Evolutionary conservation across 2,329 filamentous ascomycete genomes (phyloP).

Genomic region (Eutypella sp.): DNA sequence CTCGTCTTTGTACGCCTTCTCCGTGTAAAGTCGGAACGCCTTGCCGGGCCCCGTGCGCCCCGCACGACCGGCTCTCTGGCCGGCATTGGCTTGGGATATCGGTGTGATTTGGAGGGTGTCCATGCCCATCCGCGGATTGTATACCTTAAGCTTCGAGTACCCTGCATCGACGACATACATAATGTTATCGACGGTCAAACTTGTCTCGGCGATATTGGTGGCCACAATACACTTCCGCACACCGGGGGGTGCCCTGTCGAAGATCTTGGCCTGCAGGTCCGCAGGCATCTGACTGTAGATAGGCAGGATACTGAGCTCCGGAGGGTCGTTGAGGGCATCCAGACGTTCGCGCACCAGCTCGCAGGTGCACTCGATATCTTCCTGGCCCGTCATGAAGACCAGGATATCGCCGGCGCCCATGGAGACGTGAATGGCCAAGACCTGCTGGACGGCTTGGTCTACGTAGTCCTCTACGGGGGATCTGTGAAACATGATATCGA

Average conservation of each 20-base stretch:
- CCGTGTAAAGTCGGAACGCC: constrained; percentile 89
- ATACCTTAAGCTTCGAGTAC: constrained; percentile 96
- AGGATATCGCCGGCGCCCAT: constrained; percentile 91
- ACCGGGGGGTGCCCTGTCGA: constrained; percentile 82
- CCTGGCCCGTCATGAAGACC: constrained; percentile 98
- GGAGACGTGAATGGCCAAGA: constrained; percentile 91
- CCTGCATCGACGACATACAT: constrained; percentile 98
- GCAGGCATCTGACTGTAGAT: constrained; percentile 99
- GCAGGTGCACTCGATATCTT: constrained; percentile 96
- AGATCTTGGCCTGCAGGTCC: constrained; percentile 95
- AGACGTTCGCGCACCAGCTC: constrained; percentile 86
- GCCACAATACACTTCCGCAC: constrained; percentile 97
- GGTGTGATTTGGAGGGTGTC: constrained; percentile 97
- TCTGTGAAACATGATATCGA: constrained; percentile 92
- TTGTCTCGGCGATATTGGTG: constrained; percentile 97
- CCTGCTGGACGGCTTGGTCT: constrained; percentile 92
- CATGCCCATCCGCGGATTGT: constrained; percentile 99
- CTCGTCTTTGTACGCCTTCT: constrained; percentile 92
- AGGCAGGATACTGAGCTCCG: constrained; percentile 88
- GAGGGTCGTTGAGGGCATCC: constrained; percentile 85
- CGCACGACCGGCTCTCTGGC: constrained; percentile 87
- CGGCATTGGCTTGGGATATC: constrained; percentile 93
- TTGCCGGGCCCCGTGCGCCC: constrained; percentile 94
- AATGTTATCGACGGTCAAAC: constrained; percentile 95
- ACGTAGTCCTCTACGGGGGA: constrained; percentile 98